Conservation (phyloP, 1,284 basidiomycete genomes). For the Xerocomus amazonicus region DNA sequence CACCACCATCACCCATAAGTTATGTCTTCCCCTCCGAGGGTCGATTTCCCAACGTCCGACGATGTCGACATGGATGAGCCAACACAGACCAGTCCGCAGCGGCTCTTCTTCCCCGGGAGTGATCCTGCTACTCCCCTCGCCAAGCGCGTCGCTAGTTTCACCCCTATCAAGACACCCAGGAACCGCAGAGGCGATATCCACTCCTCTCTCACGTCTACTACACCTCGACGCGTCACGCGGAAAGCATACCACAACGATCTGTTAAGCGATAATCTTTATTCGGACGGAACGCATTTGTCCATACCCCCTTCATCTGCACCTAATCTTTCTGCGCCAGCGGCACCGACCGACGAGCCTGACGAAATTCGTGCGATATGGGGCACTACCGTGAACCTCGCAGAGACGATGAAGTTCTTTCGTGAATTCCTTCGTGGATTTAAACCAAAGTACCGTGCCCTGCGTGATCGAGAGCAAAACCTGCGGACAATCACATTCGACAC, state of each 20-base stretch:
- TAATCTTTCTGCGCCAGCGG: conserved; percentile 59
- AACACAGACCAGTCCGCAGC: conserved; percentile 16
- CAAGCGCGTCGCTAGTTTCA: conserved; percentile 40
- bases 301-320: conserved; percentile 64
- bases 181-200: conserved; percentile 28
- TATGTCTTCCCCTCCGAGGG: conserved; percentile 68
- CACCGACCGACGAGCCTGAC: conserved; percentile 65
- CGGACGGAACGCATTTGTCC: conserved; percentile 54
- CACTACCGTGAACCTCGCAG: conserved; percentile 86
- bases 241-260: conserved; percentile 22
- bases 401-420: conserved; percentile 89
- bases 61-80: conserved; percentile 56
- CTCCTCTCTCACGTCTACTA: conserved; percentile 25
- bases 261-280: conserved; percentile 40
- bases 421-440: conserved; percentile 92
- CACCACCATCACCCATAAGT: not conserved
- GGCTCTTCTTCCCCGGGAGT: conserved; percentile 30
- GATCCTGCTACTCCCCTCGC: conserved; percentile 52
- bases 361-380: conserved; percentile 95
- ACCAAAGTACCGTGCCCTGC: conserved; percentile 81
- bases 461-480: conserved; percentile 64
- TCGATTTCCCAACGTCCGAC: conserved; percentile 64
- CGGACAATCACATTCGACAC: conserved; percentile 53
- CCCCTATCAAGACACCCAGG: conserved; percentile 24
- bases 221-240: conserved; percentile 21